Evolutionary conservation across 2,329 filamentous ascomycete species (phyloP).

Genomic region (Elsinoe necatrix): DNA sequence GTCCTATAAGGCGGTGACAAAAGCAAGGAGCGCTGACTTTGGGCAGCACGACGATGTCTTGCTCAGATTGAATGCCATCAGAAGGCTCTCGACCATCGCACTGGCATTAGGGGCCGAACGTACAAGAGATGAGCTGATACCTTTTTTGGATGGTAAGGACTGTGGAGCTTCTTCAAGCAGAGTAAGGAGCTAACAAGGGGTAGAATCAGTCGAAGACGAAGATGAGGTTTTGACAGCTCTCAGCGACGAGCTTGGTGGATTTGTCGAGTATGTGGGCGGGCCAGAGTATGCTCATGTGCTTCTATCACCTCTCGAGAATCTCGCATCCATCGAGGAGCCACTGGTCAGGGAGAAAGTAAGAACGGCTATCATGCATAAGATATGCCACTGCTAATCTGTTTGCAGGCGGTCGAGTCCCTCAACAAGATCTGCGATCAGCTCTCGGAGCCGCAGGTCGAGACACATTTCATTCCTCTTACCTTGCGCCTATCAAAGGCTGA

Average conservation of each 20-base stretch:
- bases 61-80: constrained; percentile 95
- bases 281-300: constrained; percentile 91
- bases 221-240: constrained; percentile 95
- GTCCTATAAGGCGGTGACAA: constrained; percentile 20
- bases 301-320: constrained; percentile 91
- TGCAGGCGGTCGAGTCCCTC: constrained; percentile 89
- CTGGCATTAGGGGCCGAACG: constrained; percentile 91
- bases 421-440: constrained; percentile 98
- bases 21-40: constrained; percentile 9
- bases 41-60: constrained; percentile 92
- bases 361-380: constrained; percentile 20
- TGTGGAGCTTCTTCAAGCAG: not conserved
- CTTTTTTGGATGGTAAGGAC: constrained; percentile 92
- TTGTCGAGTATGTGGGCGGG: constrained; percentile 96
- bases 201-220: constrained; percentile 98
- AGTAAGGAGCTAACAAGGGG: constrained; percentile 25
- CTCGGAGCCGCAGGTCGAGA: constrained; percentile 85
- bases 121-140: constrained; percentile 96
- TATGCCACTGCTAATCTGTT: not conserved
- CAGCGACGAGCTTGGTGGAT: constrained; percentile 91
- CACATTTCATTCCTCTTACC: constrained; percentile 92
- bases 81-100: constrained; percentile 95
- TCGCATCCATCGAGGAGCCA: constrained; percentile 96
- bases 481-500: constrained; percentile 96
- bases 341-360: constrained; percentile 94